Conservation (phyloP, 768 basidiomycete genomes). For the Lepiota subincarnata region DNA sequence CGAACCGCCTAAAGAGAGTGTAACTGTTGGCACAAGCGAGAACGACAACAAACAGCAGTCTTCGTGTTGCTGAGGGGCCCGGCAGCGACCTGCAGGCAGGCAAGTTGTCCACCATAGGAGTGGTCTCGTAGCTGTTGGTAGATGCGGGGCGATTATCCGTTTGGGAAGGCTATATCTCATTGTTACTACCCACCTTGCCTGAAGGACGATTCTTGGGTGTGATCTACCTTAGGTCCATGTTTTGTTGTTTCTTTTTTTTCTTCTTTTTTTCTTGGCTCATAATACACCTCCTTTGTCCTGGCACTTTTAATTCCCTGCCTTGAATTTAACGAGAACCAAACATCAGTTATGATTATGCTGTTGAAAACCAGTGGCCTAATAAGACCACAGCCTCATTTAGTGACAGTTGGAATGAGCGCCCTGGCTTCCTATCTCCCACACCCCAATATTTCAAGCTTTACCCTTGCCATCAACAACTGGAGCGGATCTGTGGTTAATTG, state of each 20-base stretch:
- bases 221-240: conserved; percentile 5
- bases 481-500: not conserved
- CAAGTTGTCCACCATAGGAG: conserved; percentile 5
- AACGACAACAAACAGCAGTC: conserved; percentile 53
- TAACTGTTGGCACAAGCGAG: conserved; percentile 77
- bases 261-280: not conserved
- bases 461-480: not conserved
- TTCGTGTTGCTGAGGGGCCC: conserved; percentile 55
- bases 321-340: no score
- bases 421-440: no score
- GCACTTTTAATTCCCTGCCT: no score
- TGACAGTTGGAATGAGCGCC: not conserved
- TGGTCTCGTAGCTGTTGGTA: not conserved
- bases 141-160: not conserved
- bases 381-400: not conserved
- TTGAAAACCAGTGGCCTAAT: not conserved
- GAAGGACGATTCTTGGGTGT: not conserved
- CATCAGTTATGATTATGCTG: not conserved
- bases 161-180: not conserved
- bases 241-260: conserved; percentile 1
- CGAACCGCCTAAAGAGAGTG: conserved; percentile 78
- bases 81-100: not conserved
- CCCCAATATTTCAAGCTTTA: no score
- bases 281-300: conserved; percentile 2
- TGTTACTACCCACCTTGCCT: not conserved